Evolutionary conservation across 2,329 filamentous ascomycete genomes (phyloP).

Genomic region (Microsporum audouinii): DNA sequence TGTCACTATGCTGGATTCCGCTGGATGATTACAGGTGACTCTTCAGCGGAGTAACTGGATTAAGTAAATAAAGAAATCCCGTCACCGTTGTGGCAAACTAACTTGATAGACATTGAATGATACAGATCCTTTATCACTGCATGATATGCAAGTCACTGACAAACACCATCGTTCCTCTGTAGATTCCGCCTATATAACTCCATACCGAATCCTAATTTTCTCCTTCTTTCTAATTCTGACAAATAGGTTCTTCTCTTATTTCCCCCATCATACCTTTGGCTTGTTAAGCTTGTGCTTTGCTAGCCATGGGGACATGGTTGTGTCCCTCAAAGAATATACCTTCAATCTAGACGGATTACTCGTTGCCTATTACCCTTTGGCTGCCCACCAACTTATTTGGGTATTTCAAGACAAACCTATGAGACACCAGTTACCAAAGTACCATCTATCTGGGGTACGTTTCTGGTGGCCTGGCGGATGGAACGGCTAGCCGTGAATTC

Average conservation of each 20-base stretch:
- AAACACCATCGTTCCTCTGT: background rate
- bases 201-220: background rate
- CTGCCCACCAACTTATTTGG: too few species aligned
- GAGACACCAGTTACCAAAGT: too few species aligned
- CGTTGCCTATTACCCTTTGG: too few species aligned
- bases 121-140: background rate
- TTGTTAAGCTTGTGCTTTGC: background rate
- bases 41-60: background rate
- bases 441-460: too few species aligned
- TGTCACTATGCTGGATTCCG: background rate
- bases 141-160: background rate
- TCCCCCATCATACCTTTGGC: background rate
- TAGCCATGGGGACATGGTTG: too few species aligned
- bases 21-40: background rate
- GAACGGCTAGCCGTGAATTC: too few species aligned
- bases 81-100: background rate
- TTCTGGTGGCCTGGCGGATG: too few species aligned
- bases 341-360: too few species aligned
- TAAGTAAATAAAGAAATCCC: background rate
- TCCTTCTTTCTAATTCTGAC: background rate
- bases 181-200: background rate
- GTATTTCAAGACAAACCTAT: too few species aligned
- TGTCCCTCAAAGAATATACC: too few species aligned
- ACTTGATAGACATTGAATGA: conserved; percentile 1
- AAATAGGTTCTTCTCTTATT: background rate